A percentile compares a stretch with the other conserved stretches of the same genome.
Conservation (phyloP, 805 yeast species). For the Lachancea waltii region DNA sequence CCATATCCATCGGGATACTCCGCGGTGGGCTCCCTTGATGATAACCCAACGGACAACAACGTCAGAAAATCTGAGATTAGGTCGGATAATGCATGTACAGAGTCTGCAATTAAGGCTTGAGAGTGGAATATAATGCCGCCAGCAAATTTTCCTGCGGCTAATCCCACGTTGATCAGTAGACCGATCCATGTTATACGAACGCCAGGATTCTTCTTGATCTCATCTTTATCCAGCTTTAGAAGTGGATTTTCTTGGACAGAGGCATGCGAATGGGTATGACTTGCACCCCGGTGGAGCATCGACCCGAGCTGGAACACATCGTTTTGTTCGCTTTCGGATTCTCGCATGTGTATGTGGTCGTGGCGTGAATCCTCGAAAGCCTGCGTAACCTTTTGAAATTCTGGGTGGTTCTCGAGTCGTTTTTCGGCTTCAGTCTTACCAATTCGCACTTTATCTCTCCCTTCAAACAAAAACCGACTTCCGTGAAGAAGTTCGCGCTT, state of each 20-base stretch:
- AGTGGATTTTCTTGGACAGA: conserved; percentile 20
- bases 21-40: conserved; percentile 51
- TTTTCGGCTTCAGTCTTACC: conserved; percentile 9
- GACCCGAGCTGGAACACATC: conserved; percentile 36
- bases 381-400: conserved; percentile 14
- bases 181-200: conserved; percentile 93
- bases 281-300: conserved; percentile 22
- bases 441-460: not conserved
- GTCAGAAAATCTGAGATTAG: conserved; percentile 86
- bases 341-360: conserved; percentile 37
- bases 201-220: conserved; percentile 63
- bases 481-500: not conserved
- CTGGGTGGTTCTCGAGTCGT: conserved; percentile 16
- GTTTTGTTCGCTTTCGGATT: conserved; percentile 39
- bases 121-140: conserved; percentile 95
- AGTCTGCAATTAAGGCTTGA: conserved; percentile 89
- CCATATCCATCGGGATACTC: conserved; percentile 85
- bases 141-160: conserved; percentile 79
- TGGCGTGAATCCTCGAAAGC: conserved; percentile 14
- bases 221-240: conserved; percentile 37
- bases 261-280: conserved; percentile 3
- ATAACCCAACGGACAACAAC: conserved; percentile 76
- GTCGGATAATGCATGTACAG: conserved; percentile 89
- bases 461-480: not conserved
- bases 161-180: conserved; percentile 68